Conservation (phyloP, 257 asterid species). For the Ocimum tenuiflorum region DNA sequence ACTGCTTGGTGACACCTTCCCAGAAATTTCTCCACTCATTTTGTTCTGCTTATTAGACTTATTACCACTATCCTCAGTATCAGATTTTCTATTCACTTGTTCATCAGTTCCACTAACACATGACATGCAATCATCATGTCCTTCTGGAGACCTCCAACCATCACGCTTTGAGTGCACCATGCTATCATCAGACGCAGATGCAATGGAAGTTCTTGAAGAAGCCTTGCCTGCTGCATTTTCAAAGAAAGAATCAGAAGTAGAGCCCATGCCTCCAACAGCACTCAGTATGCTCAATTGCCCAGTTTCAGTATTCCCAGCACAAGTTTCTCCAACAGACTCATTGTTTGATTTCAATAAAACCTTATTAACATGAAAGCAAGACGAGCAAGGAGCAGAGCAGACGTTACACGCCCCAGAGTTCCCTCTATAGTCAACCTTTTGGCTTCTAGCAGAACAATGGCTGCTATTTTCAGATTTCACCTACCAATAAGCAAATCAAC, state of each 20-base stretch:
- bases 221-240: constrained; percentile 45
- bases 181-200: constrained; percentile 41
- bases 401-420: constrained; percentile 53
- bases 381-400: constrained; percentile 65
- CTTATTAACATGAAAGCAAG: constrained; percentile 54
- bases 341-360: constrained; percentile 48
- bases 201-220: constrained; percentile 42
- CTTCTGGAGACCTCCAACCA: constrained; percentile 36
- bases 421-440: constrained; percentile 25
- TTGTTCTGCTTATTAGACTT: constrained; percentile 24
- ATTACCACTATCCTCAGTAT: constrained; percentile 26
- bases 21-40: constrained; percentile 23
- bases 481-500: constrained; percentile 30
- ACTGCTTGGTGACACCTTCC: constrained; percentile 30
- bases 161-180: constrained; percentile 39
- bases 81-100: constrained; percentile 27
- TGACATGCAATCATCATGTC: constrained; percentile 55
- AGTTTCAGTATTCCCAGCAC: constrained; percentile 41
- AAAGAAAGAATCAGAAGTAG: constrained; percentile 45
- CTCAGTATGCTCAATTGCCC: constrained; percentile 41
- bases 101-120: constrained; percentile 40
- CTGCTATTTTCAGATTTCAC: constrained; percentile 35
- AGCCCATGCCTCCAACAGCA: constrained; percentile 36
- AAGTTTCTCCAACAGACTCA: constrained; percentile 56
- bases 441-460: constrained; percentile 29